Evolutionary conservation across 306 rosid genomes (phyloP).

Genomic region (Malus sylvestris): DNA sequence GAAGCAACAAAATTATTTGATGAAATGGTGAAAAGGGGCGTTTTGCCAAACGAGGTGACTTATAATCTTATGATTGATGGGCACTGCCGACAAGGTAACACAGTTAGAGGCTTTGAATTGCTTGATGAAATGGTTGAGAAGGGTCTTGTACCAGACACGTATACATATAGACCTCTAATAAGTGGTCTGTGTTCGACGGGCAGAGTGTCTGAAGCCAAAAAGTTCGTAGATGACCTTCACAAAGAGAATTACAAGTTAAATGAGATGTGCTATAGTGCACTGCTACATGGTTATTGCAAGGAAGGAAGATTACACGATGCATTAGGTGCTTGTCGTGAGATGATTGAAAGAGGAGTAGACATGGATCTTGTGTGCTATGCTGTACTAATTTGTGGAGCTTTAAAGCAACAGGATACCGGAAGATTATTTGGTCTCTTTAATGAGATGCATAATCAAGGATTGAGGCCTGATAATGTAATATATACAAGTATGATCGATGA

Average conservation of each 20-base stretch:
- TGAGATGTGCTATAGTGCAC: conserved; percentile 80
- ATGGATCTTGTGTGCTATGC: conserved; percentile 82
- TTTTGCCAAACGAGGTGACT: conserved; percentile 80
- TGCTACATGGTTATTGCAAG: conserved; percentile 71
- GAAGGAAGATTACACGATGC: conserved; percentile 83
- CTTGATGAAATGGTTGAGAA: conserved; percentile 61
- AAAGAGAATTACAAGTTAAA: conserved; percentile 47
- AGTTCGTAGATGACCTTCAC: conserved; percentile 63
- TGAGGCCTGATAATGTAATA: conserved; percentile 67
- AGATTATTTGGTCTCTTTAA: conserved; percentile 46
- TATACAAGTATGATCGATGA: conserved; percentile 84
- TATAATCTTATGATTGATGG: conserved; percentile 91
- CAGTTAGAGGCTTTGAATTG: conserved; percentile 66
- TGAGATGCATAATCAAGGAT: conserved; percentile 56
- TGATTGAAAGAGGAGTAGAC: conserved; percentile 65
- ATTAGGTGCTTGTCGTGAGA: conserved; percentile 52
- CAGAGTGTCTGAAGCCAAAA: conserved; percentile 74
- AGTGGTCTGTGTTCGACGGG: conserved; percentile 71
- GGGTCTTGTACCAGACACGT: conserved; percentile 77
- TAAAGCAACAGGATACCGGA: conserved; percentile 50
- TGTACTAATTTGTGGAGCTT: conserved; percentile 62
- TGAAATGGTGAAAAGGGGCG: conserved; percentile 55
- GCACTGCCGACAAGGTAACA: conserved; percentile 51
- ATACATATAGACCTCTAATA: conserved; percentile 71
- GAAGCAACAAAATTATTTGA: conserved; percentile 60